A percentile compares a stretch with the other conserved stretches of the same genome.
These are phyloP conservation scores for Phyllosticta ampelicida DNA, from an alignment of 2,329 filamentous ascomycete species.

Conservation along the genomic window DNA sequence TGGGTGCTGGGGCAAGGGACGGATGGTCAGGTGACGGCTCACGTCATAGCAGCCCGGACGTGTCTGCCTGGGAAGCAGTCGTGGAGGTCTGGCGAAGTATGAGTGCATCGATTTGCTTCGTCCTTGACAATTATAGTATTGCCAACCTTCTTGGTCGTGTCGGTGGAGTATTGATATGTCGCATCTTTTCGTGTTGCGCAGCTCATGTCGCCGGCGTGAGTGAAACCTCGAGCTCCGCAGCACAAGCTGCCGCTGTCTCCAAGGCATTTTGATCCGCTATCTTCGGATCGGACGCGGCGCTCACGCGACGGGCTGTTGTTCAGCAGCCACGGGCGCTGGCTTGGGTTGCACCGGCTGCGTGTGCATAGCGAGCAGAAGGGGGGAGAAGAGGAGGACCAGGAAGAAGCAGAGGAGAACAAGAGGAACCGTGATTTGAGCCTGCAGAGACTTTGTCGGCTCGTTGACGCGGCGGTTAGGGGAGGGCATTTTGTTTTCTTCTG, in stretches of 20 bases:
- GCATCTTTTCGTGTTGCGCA: neutral
- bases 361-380: constrained; percentile 8
- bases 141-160: neutral
- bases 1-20: too few species aligned
- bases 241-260: neutral
- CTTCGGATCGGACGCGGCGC: neutral
- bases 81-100: too few species aligned
- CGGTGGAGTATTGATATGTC: neutral
- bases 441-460: constrained; percentile 4
- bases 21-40: too few species aligned
- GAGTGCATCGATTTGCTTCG: neutral
- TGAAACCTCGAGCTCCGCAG: neutral
- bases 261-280: neutral
- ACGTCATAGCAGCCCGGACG: too few species aligned
- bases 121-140: neutral
- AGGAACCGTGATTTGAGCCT: constrained; percentile 5
- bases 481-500: neutral
- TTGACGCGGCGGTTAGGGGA: neutral
- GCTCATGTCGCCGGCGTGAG: too few species aligned
- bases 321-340: neutral
- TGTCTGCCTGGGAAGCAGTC: too few species aligned
- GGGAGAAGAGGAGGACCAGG: constrained; percentile 8
- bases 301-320: constrained; percentile 3
- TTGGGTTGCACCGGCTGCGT: constrained; percentile 6
- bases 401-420: constrained; percentile 2